These are phyloP conservation scores for Lactarius indigo DNA, from an alignment of 768 basidiomycete genomes.

Conservation along the genomic window DNA sequence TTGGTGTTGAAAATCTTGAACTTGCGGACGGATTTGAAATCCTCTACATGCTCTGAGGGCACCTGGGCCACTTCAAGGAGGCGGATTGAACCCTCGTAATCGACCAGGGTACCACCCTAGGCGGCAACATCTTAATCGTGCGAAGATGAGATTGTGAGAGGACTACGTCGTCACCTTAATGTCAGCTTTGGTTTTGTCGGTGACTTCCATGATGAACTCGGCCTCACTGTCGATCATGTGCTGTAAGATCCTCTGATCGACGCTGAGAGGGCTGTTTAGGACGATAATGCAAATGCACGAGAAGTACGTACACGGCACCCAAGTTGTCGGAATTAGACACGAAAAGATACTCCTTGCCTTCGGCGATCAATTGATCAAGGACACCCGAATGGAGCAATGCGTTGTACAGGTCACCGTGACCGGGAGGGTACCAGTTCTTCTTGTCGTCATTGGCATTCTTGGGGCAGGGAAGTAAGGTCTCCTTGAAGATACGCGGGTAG, in stretches of 20 bases:
- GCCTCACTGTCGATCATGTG: slow-evolving; percentile 63
- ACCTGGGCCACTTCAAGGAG: slow-evolving; percentile 79
- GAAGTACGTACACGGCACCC: slow-evolving; percentile 51
- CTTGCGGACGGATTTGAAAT: slow-evolving; percentile 71
- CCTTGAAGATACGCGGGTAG: slow-evolving; percentile 70
- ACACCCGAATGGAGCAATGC: slow-evolving; percentile 68
- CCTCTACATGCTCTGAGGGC: slow-evolving; percentile 65
- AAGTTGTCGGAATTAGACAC: slow-evolving; percentile 77
- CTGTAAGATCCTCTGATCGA: slow-evolving; percentile 62
- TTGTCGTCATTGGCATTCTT: slow-evolving; percentile 57
- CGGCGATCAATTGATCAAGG: slow-evolving; percentile 64
- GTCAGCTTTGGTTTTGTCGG: slow-evolving; percentile 81
- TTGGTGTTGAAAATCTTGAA: slow-evolving; percentile 83
- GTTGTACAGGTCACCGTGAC: slow-evolving; percentile 74
- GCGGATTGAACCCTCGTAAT: slow-evolving; percentile 63
- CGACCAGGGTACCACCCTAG: slow-evolving; percentile 61
- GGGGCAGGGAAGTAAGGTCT: slow-evolving; percentile 61
- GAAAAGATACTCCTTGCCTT: slow-evolving; percentile 76
- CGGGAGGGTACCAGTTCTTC: slow-evolving; percentile 72
- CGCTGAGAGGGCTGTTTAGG: slow-evolving; percentile 35
- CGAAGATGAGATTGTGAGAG: neutral
- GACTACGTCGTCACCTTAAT: slow-evolving; percentile 43
- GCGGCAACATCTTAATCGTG: neutral
- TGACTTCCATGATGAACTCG: slow-evolving; percentile 74
- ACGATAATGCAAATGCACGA: slow-evolving; percentile 9